phyloP scores from a whole-genome alignment of 805 yeast genomes.

The Candida namnaoensis region DNA sequence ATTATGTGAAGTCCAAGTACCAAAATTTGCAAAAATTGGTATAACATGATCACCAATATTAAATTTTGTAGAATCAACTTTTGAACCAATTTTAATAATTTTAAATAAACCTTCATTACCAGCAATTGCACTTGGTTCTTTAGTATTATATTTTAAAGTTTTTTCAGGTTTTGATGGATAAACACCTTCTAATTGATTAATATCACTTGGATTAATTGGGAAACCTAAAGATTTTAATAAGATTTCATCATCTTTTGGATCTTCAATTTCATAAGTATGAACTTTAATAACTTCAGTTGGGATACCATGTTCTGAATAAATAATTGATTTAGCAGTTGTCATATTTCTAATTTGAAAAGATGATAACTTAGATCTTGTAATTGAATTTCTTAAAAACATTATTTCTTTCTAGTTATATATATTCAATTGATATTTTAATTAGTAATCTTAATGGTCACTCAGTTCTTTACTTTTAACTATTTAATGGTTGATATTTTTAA shows the following conservation, averaged over 20 bases:
- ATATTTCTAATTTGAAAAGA: conserved; percentile 5
- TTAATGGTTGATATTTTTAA: no score
- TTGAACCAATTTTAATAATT: conserved; percentile 62
- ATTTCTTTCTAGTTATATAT: no score
- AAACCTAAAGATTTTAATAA: conserved; percentile 66
- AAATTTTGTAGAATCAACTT: conserved; percentile 29
- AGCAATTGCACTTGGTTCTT: conserved; percentile 68
- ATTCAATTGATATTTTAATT: no score
- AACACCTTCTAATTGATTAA: conserved; percentile 77
- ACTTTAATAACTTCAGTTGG: conserved; percentile 47
- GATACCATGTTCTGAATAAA: conserved; percentile 62
- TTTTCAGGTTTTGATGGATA: conserved; percentile 70
- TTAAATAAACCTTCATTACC: conserved; percentile 94
- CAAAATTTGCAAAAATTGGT: conserved; percentile 69
- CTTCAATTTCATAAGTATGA: conserved; percentile 43
- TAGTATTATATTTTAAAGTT: conserved; percentile 43
- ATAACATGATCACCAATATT: conserved; percentile 81
- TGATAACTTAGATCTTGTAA: no score
- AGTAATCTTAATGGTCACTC: no score
- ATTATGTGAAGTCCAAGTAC: conserved; percentile 90
- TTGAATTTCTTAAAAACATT: no score
- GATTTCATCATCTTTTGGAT: conserved; percentile 36
- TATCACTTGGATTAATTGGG: conserved; percentile 87
- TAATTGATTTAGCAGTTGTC: conserved; percentile 50
- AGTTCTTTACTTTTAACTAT: no score